Base-by-base conservation (phyloP, 139 green algal species). In the Tetradesmus obliquus region DNA sequence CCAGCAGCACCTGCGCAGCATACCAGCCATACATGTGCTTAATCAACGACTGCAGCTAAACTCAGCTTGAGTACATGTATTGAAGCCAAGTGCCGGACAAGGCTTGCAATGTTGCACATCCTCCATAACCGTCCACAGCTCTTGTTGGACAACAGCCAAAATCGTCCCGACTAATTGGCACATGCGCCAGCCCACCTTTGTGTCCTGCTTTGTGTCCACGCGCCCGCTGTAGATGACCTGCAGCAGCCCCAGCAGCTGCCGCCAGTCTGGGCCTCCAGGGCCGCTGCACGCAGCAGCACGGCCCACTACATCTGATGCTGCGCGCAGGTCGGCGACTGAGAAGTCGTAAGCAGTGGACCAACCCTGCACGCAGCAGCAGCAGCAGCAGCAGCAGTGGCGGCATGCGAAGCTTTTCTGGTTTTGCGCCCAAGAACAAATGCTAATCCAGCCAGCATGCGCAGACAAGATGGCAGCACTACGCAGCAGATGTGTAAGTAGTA, bases 301-400 rank as follows among this genome's bases (percentile, higher is more conserved):
- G 0, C 79, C 51, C 62, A 98, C 94, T 45, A 98, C 94, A 93
- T 97, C 97, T 32, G 93, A 88, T 57, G 93, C 96, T 53, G 89
- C 93, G 17, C 96, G 94, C 88, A 98, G 88, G 91, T 99, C 97
- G 62, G 96, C 94, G 13, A 95, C 95, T 19, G 91, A 96, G 91
- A 99, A 99, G 94, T 98, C 97, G 92, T 98, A 98, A 69, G 96
- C 96, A 92, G 97, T 97, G 87, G 94, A 95, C 97, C 97, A 99
- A 13, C 96, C 97, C 92, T 97, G 93, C 17, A 86, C 1, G 60
- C 5, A 51, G 19, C 22, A 53, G 54, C 89, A 90, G 89, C 95
- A 94, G 4, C 55, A 88, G 57, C 5, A 96, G 96, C 62, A 98
- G 19, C 32, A 45, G 32, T 45, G 32, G 32, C 32, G 32, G 32